These are phyloP conservation scores for Clavariopsis aquatica DNA, from an alignment of 495 filamentous ascomycete genomes.

Conservation along the genomic window DNA sequence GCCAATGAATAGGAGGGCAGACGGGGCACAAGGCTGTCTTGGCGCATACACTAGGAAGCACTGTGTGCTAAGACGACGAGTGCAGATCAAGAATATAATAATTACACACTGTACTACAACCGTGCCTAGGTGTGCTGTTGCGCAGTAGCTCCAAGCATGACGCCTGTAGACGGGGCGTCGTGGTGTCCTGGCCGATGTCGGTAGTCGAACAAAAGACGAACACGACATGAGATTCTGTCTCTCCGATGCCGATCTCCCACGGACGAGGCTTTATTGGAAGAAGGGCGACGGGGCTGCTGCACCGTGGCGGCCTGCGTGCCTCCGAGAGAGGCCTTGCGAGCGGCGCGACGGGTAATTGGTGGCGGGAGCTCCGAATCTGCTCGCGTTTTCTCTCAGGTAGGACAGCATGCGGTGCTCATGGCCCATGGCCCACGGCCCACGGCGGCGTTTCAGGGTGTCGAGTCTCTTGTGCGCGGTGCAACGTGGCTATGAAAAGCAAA, in stretches of 20 bases:
- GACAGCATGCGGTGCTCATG: constrained; percentile 20
- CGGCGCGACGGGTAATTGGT: neutral
- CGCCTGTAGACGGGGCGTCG: constrained; percentile 20
- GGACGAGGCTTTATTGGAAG: neutral
- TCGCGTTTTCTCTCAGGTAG: constrained; percentile 1
- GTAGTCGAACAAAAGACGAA: constrained; percentile 2
- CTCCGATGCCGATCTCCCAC: neutral
- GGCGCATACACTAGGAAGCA: neutral
- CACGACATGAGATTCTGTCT: neutral
- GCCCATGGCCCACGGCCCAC: neutral
- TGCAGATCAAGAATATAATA: too few relatives aligned
- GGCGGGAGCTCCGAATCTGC: constrained; percentile 11
- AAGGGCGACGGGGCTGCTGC: neutral
- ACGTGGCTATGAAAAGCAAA: constrained; percentile 24
- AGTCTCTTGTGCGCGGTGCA: constrained; percentile 20
- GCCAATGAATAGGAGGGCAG: neutral
- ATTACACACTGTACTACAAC: too few relatives aligned
- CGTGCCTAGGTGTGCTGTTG: constrained; percentile 2
- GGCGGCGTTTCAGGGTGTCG: constrained; percentile 8
- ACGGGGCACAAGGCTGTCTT: neutral
- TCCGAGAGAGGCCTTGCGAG: neutral
- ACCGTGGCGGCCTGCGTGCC: neutral
- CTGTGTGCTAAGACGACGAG: too few relatives aligned
- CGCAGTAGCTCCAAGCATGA: constrained; percentile 15
- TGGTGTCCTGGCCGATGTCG: constrained; percentile 16